Evolutionary conservation across 176 grass and related monocot species (phyloP), one percentile per base, ranked within the genome.

Genomic region (Melocanna baccifera): DNA sequence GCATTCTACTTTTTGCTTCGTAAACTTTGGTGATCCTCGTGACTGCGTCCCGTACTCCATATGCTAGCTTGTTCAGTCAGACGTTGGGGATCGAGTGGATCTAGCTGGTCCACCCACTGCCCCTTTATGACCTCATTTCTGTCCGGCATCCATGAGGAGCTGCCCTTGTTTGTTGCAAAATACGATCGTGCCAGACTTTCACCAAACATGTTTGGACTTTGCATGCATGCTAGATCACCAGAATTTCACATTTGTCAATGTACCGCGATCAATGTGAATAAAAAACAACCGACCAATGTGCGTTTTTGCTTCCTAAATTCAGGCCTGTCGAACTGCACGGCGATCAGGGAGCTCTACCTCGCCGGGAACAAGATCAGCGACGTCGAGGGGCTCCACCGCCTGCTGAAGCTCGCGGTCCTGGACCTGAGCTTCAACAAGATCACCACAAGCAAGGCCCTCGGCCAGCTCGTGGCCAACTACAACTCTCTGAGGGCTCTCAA

Each of bases 381-480:
- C 36, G 93, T 94, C 12, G 97, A 99, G 47, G 97, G 97, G 1
- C 89, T 99, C 11, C 93, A 99, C 88, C 89, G 93, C 1, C 89
- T 96, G 73, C 92, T 94, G 8, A 99, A 96, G 87, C 81, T 99
- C 7, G 84, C 88, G 1, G 84, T 96, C 5, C 86, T 99, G 30
- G 97, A 99, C 81, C 59, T 96, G 69, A 92, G 97, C 85, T 94
- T 91, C 90, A 96, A 94, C 81, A 88, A 80, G 84, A 80, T 99
- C 69, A 99, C 88, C 9, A 99, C 93, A 22, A 41, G 93, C 40
- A 99, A 80, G 86, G 92, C 88, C 14, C 86, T 99, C 25, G 91
- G 93, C 40, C 97, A 96, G 87, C 86, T 99, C 1, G 97, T 99
- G 11, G 97, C 91, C 59, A 99, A 99, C 87, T 99, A 99, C 86